A percentile compares a stretch with the other conserved stretches of the same genome.
Conservation (phyloP, 2,329 filamentous ascomycete species). For the Alternaria sp. region DNA sequence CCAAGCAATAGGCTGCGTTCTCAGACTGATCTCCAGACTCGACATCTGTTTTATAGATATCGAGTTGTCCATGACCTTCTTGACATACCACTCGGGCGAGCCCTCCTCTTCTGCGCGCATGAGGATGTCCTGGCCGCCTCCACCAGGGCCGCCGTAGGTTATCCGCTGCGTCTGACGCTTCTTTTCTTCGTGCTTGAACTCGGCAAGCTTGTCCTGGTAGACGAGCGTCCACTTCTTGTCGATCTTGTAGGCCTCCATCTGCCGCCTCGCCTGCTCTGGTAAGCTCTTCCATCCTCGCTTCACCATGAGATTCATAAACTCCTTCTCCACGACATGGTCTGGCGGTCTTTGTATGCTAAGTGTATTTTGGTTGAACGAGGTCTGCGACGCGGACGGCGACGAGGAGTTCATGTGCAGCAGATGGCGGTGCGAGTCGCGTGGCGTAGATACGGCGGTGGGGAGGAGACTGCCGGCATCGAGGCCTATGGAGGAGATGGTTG, state of each 20-base stretch:
- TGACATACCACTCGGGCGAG: constrained; percentile 97
- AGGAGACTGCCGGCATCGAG: constrained; percentile 51
- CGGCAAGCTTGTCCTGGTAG: constrained; percentile 91
- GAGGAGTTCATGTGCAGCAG: constrained; percentile 54
- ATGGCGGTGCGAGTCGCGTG: constrained; percentile 54
- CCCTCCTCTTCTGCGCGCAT: constrained; percentile 91
- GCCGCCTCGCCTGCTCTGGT: constrained; percentile 89
- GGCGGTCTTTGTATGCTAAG: constrained; percentile 74
- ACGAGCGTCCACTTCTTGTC: constrained; percentile 98
- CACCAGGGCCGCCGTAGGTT: constrained; percentile 60
- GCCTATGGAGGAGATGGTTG: constrained; percentile 56
- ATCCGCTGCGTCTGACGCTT: constrained; percentile 76
- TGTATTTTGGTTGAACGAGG: constrained; percentile 62
- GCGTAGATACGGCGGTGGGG: constrained; percentile 49
- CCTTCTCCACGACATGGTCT: constrained; percentile 83
- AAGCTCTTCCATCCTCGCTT: constrained; percentile 98
- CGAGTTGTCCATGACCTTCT: constrained; percentile 94
- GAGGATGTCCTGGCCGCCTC: constrained; percentile 66
- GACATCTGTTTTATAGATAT: constrained; percentile 91
- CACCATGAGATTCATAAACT: constrained; percentile 94
- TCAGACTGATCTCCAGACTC: constrained; percentile 90
- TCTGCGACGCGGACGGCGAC: constrained; percentile 58
- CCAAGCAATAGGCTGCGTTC: constrained; percentile 97
- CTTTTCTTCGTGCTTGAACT: constrained; percentile 94
- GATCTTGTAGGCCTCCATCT: constrained; percentile 95